Evolutionary conservation across 257 asterid genomes (phyloP), one percentile per base, ranked within the genome.

Genomic region (Voacanga thouarsii): DNA sequence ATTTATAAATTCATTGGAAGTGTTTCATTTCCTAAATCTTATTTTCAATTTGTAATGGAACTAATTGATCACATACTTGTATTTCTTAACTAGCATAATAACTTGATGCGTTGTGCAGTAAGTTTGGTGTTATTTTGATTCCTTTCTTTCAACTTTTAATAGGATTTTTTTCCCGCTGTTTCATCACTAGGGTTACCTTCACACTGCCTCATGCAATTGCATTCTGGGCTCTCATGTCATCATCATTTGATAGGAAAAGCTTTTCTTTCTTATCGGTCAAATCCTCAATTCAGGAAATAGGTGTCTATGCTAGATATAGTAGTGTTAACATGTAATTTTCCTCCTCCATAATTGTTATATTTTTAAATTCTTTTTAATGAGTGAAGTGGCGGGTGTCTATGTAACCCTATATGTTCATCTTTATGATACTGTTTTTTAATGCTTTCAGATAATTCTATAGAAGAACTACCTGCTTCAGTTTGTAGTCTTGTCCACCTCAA

Each of bases 401-500:
- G 11, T 37, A 53, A 23, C 65, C 73, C 55, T 28, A 55, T 7
- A 15, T 77, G 19, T 60, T 41, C 30, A 76, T 81, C 28, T 53
- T 60, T 66, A 33, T 72, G 55, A 69, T 65, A n/a, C 41, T 70
- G 39, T 74, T 66, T 67, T 67, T 71, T 82, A 23, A 8, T 79
- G 79, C 55, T 65, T 69, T 43, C 94, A 95, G 98, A 90, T 50
- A 95, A 95, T 87, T 86, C 93, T 77, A 86, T 95, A 5, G 94
- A 90, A 83, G 97, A 93, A 85, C 92, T 95, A 79, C 98, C 98
- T 53, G 83, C 91, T 77, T 92, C 99, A 65, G 80, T 89, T 75
- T 95, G 98, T 93, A 92, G 84, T 83, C 97, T 95, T 41, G 87
- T 86, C 70, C 91, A 93, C 86, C 89, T 95, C 76, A 95, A 95